Evolutionary conservation across 441 rosid genomes (phyloP).

Genomic region (Gossypium laxum): DNA sequence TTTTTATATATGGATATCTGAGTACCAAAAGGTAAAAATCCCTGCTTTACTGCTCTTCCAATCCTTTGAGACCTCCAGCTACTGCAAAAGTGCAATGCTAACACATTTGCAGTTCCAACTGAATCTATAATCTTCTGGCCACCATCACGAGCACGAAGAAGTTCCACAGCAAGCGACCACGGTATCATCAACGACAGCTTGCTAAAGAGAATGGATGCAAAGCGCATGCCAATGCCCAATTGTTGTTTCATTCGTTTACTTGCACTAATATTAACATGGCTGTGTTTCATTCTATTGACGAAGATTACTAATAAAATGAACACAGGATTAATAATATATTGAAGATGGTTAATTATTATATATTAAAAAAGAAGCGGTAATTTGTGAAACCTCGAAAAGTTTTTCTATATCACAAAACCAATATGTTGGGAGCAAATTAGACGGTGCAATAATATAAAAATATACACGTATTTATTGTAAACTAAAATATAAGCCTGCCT

Average conservation of each 20-base stretch:
- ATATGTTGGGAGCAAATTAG: not conserved
- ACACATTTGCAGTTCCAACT: conserved; percentile 26
- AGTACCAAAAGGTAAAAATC: too few relatives aligned
- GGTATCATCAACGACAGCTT: too few relatives aligned
- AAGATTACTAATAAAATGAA: not conserved
- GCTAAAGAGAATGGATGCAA: not conserved
- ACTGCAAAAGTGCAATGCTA: too few relatives aligned
- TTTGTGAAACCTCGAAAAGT: not conserved
- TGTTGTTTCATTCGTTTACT: not conserved
- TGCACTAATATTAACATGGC: not conserved
- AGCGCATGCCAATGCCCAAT: not conserved
- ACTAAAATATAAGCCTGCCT: not conserved
- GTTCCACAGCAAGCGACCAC: conserved; percentile 55
- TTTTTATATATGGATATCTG: too few relatives aligned
- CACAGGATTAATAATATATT: conserved; percentile 14
- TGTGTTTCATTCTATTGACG: not conserved
- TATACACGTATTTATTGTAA: not conserved
- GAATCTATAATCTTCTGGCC: conserved; percentile 83
- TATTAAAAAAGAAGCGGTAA: not conserved
- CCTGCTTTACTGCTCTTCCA: too few relatives aligned
- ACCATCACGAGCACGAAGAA: conserved; percentile 69
- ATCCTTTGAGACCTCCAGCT: too few relatives aligned
- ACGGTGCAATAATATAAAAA: not conserved
- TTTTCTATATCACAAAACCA: not conserved
- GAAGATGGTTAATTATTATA: too few relatives aligned